Evolutionary conservation across 31 red algal species (phyloP).

Genomic region (Endocladia muricata): DNA sequence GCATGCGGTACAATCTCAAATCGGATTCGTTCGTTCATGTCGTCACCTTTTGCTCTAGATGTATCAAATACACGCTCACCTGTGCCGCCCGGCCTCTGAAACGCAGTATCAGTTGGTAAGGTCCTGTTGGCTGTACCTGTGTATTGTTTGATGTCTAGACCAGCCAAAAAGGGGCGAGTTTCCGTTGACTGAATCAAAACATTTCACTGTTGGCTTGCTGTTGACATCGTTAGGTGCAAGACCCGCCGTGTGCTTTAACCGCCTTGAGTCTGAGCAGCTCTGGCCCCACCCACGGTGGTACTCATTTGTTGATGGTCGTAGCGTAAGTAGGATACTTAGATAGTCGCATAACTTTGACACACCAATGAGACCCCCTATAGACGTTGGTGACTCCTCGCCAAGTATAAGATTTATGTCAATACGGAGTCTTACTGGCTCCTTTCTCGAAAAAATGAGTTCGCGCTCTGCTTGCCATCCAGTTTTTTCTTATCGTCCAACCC

Average conservation of each 20-base stretch:
- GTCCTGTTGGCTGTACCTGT: background rate
- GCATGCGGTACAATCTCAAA: background rate
- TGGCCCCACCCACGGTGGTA: constrained; percentile 8
- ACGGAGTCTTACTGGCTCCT: background rate
- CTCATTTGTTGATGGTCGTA: background rate
- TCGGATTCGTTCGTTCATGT: background rate
- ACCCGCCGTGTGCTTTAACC: background rate
- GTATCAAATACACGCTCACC: background rate
- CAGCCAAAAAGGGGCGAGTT: background rate
- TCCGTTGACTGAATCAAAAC: background rate
- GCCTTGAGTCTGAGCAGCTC: background rate
- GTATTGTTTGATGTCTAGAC: background rate
- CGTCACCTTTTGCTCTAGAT: background rate
- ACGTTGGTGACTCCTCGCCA: background rate
- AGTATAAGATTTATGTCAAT: constrained; percentile 8
- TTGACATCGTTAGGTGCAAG: background rate
- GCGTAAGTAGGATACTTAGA: background rate
- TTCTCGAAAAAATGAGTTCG: background rate
- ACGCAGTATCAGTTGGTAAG: background rate
- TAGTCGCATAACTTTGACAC: background rate
- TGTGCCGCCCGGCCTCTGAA: background rate
- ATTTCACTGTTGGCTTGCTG: background rate
- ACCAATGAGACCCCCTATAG: background rate
- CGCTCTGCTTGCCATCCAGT: background rate
- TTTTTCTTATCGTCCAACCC: background rate